Base-by-base conservation (phyloP, 176 grass and related monocot species). In the Oryza glaberrima region DNA sequence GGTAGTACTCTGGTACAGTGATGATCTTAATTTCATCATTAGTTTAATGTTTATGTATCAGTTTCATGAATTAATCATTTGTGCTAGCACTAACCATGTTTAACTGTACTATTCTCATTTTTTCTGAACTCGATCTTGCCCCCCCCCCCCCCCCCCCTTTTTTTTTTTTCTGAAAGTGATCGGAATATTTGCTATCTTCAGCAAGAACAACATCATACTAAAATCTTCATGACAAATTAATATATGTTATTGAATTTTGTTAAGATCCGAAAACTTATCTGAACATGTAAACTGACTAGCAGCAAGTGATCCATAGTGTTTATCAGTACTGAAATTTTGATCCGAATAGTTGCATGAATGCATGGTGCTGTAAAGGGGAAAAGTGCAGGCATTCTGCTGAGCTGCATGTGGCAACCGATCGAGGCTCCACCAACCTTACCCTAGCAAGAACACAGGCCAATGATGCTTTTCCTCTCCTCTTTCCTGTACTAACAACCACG, bases 311-410 rank as follows among this genome's bases (percentile, higher is more conserved):
- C 0, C 58, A 63, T 63, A 23, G 19, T 16, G 14, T 52, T 52
- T 52, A 16, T 0, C 49, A 11, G 45, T 52, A 8, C 19, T n/a
- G 19, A 20, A 20, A 0, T 11, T 63, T 63, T 63, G 58, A 63
- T 63, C 58, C 9, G 58, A 16, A 4, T 58, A 78, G 67, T 66
- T 38, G 16, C 75, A 36, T 36, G 34, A 35, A 35, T 35, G 34
- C 34, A 60, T 75, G 84, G 81, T 47, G 64, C 41, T 70, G 63
- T 81, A 87, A 87, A 85, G 78, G 23, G 73, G n/a, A 78, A 73
- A 75, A 36, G 49, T 48, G 15, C 23, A 25, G 38, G 13, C 61
- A 11, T 47, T 65, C 45, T 34, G 54, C 54, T 75, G 30, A 30
- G 76, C 44, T 72, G 70, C 63, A 88, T 91, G 85, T 91, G 85